These are phyloP conservation scores for Neophaeococcomyces mojaviensis DNA, from an alignment of 2,329 filamentous ascomycete species.

Conservation along the genomic window DNA sequence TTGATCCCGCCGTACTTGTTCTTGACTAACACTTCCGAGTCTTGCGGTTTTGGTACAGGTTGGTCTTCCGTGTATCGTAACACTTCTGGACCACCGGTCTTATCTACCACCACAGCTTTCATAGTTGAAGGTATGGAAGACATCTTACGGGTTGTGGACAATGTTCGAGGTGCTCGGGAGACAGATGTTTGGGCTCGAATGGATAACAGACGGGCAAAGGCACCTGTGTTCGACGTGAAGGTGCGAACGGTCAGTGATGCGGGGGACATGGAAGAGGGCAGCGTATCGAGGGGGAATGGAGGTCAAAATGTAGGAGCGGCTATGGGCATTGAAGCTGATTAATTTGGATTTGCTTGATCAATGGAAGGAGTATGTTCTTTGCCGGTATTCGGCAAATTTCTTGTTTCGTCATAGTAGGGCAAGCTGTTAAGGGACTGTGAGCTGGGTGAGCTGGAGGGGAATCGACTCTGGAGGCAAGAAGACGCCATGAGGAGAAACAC, in stretches of 20 bases:
- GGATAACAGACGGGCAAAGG: slow-evolving; percentile 1
- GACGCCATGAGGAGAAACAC: too few species aligned
- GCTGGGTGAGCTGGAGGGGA: too few species aligned
- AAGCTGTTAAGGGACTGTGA: too few species aligned
- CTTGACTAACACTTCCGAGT: slow-evolving; percentile 70
- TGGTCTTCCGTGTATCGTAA: slow-evolving; percentile 63
- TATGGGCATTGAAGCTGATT: too few species aligned
- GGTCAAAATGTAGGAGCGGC: too few species aligned
- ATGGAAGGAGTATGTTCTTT: too few species aligned
- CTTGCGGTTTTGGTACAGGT: slow-evolving; percentile 59
- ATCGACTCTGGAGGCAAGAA: too few species aligned
- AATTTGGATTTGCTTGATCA: too few species aligned
- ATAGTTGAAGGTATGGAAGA: slow-evolving; percentile 43
- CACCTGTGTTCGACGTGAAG: neutral
- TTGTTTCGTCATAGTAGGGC: too few species aligned
- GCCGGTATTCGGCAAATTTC: too few species aligned
- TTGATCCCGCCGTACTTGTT: slow-evolving; percentile 78
- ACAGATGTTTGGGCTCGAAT: neutral
- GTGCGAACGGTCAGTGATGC: neutral
- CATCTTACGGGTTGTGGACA: slow-evolving; percentile 11
- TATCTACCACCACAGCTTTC: slow-evolving; percentile 65
- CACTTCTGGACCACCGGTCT: slow-evolving; percentile 65
- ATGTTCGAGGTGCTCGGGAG: slow-evolving; percentile 5
- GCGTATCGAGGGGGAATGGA: too few species aligned
- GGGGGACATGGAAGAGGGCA: neutral